Evolutionary conservation across 2,329 filamentous ascomycete species (phyloP), one percentile per base, ranked within the genome.

Genomic region (Lizonia empirigonia): DNA sequence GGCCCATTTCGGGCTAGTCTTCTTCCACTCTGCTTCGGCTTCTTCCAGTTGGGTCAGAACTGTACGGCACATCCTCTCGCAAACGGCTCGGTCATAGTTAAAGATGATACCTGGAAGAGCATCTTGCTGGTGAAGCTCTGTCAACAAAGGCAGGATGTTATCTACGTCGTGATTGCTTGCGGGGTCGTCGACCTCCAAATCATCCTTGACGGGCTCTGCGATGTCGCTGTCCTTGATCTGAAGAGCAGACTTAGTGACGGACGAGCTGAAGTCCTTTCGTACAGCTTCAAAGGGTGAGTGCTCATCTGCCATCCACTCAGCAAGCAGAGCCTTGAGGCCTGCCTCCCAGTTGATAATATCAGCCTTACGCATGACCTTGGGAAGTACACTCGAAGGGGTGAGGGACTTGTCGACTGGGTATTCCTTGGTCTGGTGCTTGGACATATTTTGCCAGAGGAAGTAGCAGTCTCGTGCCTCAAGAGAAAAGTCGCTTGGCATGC

Each of bases 101-200:
- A 93, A 93, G 1, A 91, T 70, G 10, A 93, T 84, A 0, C 86
- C 88, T 0, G 89, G 89, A 1, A 93, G 77, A 0, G 86, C 87
- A 47, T 83, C 81, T 48, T 85, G 82, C 13, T 78, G 75, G 39
- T 89, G 81, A 1, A 91, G 76, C 24, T 85, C 80, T 13, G 75
- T 78, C 0, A 88, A 74, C 23, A 90, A 72, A 1, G 84, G 79
- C 15, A 88, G 72, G 3, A 81, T 84, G 8, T 79, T 81, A 5
- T 65, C 60, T 12, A 64, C 57, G n/a, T 69, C 57, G 41, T 65
- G 58, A 16, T 56, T 54, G 36, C 62, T 59, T 16, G 61, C 60
- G 26, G 65, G 60, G 32, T 67, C 62, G 27, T 65, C 61, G 5
- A 48, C 36, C n/a, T 67, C 56, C n/a, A 55, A 48, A 8, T 58